Conservation (phyloP, 306 rosid species). For the Quercus suber region DNA sequence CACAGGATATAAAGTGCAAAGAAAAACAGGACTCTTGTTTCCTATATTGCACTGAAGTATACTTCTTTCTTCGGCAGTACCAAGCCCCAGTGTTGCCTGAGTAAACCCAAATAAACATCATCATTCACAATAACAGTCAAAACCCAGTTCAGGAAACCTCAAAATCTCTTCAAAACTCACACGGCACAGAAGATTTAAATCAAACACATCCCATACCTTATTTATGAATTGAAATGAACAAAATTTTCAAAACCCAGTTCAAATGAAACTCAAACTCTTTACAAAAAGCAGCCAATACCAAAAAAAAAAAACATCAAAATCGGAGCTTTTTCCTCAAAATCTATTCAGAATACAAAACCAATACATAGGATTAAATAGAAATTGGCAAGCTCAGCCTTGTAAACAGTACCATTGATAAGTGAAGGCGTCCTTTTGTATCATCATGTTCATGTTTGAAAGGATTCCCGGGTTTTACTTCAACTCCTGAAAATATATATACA, state of each 20-base stretch:
- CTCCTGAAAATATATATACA: conserved; percentile 34
- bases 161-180: neutral
- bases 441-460: conserved; percentile 56
- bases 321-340: neutral
- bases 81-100: conserved; percentile 76
- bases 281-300: neutral
- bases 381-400: neutral
- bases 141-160: neutral
- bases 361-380: neutral
- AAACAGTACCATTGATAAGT: conserved; percentile 66
- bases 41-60: conserved; percentile 90
- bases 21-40: conserved; percentile 66
- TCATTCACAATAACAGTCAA: neutral
- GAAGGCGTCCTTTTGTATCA: conserved; percentile 70
- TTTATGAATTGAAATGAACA: neutral
- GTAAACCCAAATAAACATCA: neutral
- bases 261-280: neutral
- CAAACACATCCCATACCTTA: neutral
- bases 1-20: conserved; percentile 72
- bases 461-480: conserved; percentile 84
- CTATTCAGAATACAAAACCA: neutral
- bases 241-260: neutral
- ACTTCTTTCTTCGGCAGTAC: conserved; percentile 53
- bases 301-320: neutral
- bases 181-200: neutral